Percentiles rank a stretch among this genome's conserved stretches.
These are phyloP conservation scores for Tylopilus sp. DNA, from an alignment of 1,284 basidiomycete species.

Conservation along the genomic window DNA sequence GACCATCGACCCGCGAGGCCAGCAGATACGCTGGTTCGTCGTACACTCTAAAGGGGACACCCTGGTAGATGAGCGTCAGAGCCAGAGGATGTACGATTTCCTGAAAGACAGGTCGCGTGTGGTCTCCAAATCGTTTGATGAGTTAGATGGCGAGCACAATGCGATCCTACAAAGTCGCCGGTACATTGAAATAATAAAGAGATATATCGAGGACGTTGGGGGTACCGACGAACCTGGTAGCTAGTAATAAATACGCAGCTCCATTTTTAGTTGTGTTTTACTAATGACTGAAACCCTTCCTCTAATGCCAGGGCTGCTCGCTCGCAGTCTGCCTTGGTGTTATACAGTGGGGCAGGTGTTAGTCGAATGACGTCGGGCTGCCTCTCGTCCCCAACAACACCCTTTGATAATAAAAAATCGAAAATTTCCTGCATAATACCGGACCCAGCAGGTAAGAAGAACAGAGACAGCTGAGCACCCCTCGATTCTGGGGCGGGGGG, in stretches of 20 bases:
- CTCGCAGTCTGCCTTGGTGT: conserved; percentile 74
- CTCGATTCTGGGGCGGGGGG: conserved; percentile 63
- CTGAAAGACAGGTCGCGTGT: conserved; percentile 39
- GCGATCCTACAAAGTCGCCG: conserved; percentile 44
- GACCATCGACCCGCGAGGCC: conserved; percentile 32
- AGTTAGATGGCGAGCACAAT: conserved; percentile 54
- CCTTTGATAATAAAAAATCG: conserved; percentile 56
- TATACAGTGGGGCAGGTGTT: conserved; percentile 83
- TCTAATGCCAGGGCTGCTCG: conserved; percentile 63
- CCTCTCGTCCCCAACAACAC: conserved; percentile 88
- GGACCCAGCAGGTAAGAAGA: conserved; percentile 64
- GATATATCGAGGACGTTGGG: conserved; percentile 34
- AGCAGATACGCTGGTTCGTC: conserved; percentile 58
- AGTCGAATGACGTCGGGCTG: conserved; percentile 88
- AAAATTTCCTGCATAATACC: conserved; percentile 73
- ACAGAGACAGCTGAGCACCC: conserved; percentile 83
- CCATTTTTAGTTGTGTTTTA: conserved; percentile 10
- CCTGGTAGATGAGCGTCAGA: conserved; percentile 62
- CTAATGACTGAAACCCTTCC: conserved; percentile 40
- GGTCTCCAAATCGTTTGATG: conserved; percentile 44
- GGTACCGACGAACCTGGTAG: neutral
- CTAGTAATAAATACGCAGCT: conserved; percentile 4
- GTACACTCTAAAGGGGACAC: conserved; percentile 71
- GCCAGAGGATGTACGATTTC: conserved; percentile 52
- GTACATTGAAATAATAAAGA: conserved; percentile 48